Base-by-base conservation (phyloP, 345 rosid genomes). In the Mallotus nudiflorus region DNA sequence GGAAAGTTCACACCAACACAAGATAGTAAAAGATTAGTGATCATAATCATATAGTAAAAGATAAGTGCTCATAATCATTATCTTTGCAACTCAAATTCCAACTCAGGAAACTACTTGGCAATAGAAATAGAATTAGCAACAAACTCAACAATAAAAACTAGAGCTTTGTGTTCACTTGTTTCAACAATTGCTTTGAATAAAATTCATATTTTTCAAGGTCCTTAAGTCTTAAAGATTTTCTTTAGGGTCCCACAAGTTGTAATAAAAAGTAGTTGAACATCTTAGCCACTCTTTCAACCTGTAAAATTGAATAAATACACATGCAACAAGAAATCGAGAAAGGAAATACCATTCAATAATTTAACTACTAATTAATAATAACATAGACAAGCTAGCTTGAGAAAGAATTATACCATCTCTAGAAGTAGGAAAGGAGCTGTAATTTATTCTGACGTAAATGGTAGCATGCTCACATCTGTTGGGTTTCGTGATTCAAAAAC, bases 151-250 rank as follows among this genome's bases (percentile, higher is more conserved):
- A 37, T 25, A 15, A 4, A 25, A 12, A 58, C 48, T 12, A 37
- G 28, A 58, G 15, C 24, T 59, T 35, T 35, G 33, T 60, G 60
- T 46, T 61, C 50, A 94, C 99, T 97, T 92, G 98, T 78, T 92
- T 86, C 45, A 95, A 98, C 80, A 95, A 85, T 75, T 90, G 88
- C 79, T 84, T 89, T 54, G 99, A 98, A 46, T 92, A 97, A 70
- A 95, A 95, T 71, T 95, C 98, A 56, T 95, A 95, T 82, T 92
- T 95, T 65, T 92, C 98, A 8, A 98, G 99, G 77, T 95, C 98
- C 77, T 86, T 95, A 80, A 95, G 84, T 78, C 75, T 85, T 4
- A 95, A 85, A 42, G 99, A 95, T 79, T 87, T 95, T 68, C 98
- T 88, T 62, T 95, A 97, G 59, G 99, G 99, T 56, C 98, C 98